Conservation (phyloP, 148 eudicot species). For the Cornus suecica region DNA sequence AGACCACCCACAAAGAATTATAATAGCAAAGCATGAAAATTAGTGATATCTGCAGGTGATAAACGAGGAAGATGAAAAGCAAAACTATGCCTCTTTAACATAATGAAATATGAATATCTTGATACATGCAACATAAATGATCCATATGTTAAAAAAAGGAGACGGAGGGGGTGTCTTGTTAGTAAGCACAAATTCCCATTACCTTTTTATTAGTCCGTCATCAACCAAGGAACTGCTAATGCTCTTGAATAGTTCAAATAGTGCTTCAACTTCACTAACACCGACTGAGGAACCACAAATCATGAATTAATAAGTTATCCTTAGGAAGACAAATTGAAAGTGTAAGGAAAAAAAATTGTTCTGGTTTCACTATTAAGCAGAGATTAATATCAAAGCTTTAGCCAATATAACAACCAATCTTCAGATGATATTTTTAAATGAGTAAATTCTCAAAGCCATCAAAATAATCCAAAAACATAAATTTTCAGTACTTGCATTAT, state of each 20-base stretch:
- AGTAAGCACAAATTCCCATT: conserved; percentile 1
- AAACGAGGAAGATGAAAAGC: not conserved
- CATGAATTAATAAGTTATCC: not conserved
- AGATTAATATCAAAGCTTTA: not conserved
- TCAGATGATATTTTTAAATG: not conserved
- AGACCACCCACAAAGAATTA: too few species aligned
- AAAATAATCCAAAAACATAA: not conserved
- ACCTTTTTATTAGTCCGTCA: conserved; percentile 97
- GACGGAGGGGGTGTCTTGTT: not conserved
- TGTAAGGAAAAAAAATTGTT: too few species aligned
- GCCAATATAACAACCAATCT: not conserved
- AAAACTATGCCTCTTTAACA: not conserved
- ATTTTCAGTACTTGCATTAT: too few species aligned
- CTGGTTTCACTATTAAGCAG: not conserved
- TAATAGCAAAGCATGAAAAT: not conserved
- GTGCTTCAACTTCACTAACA: conserved; percentile 98
- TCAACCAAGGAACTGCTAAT: conserved; percentile 88
- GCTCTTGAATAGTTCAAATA: conserved; percentile 87
- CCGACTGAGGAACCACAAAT: conserved; percentile 51
- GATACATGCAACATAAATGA: not conserved
- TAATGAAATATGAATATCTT: not conserved
- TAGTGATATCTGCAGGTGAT: not conserved
- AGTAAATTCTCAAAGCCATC: not conserved
- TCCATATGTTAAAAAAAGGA: not conserved
- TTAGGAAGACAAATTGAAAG: not conserved